Conservation (phyloP, 176 grass and related monocot species). For the Dendrocalamus sinicus region DNA sequence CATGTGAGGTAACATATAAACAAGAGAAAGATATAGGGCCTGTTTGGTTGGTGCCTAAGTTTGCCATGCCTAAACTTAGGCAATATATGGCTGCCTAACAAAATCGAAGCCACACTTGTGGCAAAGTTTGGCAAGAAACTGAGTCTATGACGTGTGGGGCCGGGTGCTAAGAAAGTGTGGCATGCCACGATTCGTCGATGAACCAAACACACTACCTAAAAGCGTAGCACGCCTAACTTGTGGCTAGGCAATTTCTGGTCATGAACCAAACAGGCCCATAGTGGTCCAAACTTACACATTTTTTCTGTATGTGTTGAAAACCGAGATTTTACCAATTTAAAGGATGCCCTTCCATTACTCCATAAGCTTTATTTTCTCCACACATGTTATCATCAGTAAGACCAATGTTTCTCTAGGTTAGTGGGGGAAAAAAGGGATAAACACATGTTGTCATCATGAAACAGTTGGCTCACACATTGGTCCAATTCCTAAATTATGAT, state of each 20-base stretch:
- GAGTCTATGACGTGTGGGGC: too few species aligned
- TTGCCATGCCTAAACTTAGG: too few species aligned
- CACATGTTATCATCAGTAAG: neutral
- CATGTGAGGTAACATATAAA: constrained; percentile 27
- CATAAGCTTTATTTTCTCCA: constrained; percentile 7
- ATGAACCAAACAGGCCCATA: too few species aligned
- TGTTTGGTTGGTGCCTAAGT: too few species aligned
- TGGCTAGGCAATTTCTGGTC: too few species aligned
- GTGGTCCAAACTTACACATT: constrained; percentile 30
- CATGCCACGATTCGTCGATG: too few species aligned
- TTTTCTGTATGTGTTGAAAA: neutral
- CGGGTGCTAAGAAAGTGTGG: too few species aligned
- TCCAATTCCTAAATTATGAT: constrained; percentile 12
- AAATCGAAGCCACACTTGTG: too few species aligned
- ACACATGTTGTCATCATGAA: constrained; percentile 10
- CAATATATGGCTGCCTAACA: too few species aligned
- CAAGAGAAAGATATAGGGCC: constrained; percentile 17
- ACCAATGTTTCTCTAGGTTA: neutral
- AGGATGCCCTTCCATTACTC: neutral
- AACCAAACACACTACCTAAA: too few species aligned
- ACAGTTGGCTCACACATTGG: neutral
- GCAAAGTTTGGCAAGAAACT: too few species aligned
- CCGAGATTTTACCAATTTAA: constrained; percentile 1
- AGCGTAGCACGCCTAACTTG: too few species aligned
- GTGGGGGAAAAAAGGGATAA: neutral